Conservation (phyloP, 768 basidiomycete species). For the Dioszegia aurantiaca region DNA sequence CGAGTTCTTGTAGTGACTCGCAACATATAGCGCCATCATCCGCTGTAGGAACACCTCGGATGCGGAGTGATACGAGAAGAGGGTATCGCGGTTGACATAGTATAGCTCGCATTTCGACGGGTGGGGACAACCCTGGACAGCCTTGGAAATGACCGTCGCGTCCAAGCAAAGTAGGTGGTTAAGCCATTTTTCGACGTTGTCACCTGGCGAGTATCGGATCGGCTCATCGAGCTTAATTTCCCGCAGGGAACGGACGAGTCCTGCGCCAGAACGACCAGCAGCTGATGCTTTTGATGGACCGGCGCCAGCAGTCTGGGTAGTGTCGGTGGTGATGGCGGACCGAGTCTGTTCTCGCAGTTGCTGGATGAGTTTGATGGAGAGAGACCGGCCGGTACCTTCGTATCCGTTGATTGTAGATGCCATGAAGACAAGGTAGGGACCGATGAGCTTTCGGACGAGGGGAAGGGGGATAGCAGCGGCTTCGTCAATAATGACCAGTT, state of each 20-base stretch:
- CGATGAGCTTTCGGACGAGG: constrained; percentile 89
- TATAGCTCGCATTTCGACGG: constrained; percentile 90
- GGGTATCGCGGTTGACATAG: constrained; percentile 90
- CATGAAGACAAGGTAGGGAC: constrained; percentile 93
- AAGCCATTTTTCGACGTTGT: constrained; percentile 92
- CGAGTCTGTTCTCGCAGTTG: constrained; percentile 89
- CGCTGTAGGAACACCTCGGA: constrained; percentile 96
- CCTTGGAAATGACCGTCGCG: constrained; percentile 62
- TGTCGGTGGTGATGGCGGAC: constrained; percentile 66
- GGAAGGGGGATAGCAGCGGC: constrained; percentile 97
- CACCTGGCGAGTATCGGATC: constrained; percentile 82
- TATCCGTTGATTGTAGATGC: constrained; percentile 99
- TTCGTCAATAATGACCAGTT: constrained; percentile 95
- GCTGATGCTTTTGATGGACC: constrained; percentile 51
- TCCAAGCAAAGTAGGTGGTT: constrained; percentile 86
- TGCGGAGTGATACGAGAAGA: constrained; percentile 95
- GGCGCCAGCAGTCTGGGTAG: constrained; percentile 50
- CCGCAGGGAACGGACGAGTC: constrained; percentile 66
- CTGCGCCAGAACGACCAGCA: constrained; percentile 49
- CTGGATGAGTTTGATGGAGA: constrained; percentile 95
- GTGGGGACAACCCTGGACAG: constrained; percentile 76
- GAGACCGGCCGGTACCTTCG: constrained; percentile 97
- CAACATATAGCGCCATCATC: constrained; percentile 97
- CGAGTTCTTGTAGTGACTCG: constrained; percentile 97
- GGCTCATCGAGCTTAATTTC: constrained; percentile 95